Evolutionary conservation across 2,329 filamentous ascomycete genomes (phyloP).

Genomic region (Laburnicola sp.): DNA sequence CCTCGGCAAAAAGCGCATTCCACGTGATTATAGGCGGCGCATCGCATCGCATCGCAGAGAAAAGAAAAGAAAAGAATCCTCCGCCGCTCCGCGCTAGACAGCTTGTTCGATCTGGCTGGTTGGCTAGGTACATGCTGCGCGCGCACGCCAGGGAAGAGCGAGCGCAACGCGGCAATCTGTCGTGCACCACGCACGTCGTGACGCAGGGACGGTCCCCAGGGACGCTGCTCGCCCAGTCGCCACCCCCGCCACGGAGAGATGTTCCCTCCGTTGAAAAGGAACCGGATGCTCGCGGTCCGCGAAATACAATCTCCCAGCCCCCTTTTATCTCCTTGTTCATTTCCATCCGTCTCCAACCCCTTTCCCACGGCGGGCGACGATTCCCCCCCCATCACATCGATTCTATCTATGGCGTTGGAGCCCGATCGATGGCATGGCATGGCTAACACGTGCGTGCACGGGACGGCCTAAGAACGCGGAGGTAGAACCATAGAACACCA

Average conservation of each 20-base stretch:
- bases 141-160: slow-evolving; percentile 22
- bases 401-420: slow-evolving; percentile 22
- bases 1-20: slow-evolving; percentile 29
- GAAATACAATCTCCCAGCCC: slow-evolving; percentile 16
- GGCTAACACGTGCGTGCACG: slow-evolving; percentile 13
- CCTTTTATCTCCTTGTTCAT: slow-evolving; percentile 23
- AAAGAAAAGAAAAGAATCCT: slow-evolving; percentile 13
- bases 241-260: slow-evolving; percentile 26
- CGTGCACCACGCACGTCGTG: slow-evolving; percentile 18
- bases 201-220: not conserved
- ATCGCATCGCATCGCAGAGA: not conserved
- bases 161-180: slow-evolving; percentile 28
- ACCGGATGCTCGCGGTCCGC: slow-evolving; percentile 20
- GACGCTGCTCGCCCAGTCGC: slow-evolving; percentile 27
- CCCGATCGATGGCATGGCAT: slow-evolving; percentile 19
- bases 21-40: slow-evolving; percentile 22
- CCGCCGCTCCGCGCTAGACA: slow-evolving; percentile 11
- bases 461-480: slow-evolving; percentile 22
- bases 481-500: slow-evolving; percentile 27
- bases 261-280: not conserved
- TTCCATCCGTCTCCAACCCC: slow-evolving; percentile 16
- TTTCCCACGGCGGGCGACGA: not conserved
- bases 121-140: slow-evolving; percentile 21
- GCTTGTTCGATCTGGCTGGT: slow-evolving; percentile 21
- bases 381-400: slow-evolving; percentile 12